Base-by-base conservation (phyloP, 129 eudicot genomes). In the Dittrichia graveolens region DNA sequence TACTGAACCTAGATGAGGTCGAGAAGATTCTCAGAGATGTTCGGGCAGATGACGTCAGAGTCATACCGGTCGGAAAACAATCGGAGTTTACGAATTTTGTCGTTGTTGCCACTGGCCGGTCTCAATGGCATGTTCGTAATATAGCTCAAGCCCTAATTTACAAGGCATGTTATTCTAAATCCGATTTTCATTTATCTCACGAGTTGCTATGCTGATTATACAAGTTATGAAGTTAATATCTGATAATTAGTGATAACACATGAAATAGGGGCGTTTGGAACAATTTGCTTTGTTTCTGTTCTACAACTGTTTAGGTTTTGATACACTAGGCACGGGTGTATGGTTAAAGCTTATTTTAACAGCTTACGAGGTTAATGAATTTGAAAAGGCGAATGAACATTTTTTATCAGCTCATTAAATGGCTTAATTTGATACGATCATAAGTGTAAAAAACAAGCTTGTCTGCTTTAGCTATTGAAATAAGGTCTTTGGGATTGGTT, bases 51-150 rank as follows among this genome's bases (percentile, higher is more conserved):
- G 83, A 93, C 31, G 95, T 93, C 5, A 80, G 68, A 47, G 86
- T 89, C 18, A 73, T 93, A 8, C 91, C 92, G 3, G 87, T 88
- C 58, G 65, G 73, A 5, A 75, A 84, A 1, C 77, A 70, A 7
- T 80, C 80, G 38, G 87, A 85, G 35, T 87, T 86, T 59, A 49
- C 96, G 46, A 95, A 79, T 79, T 75, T 63, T 75, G 79, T 93
- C 81, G 88, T 93, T 11, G 69, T 93, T 42, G 98, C 96, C 67
- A 89, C 98, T 6, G 98, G 98, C 3, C 78, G 88, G 6, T 93
- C 98, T 34, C 83, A 90, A 16, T 93, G 98, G 98, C 98, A 93
- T 72, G 96, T 93, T 43, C 89, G 96, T 11, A 89, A 93, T 68
- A 93, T 93, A 52, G 94, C 90, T 49, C 96, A 90, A 79, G 96